Percentiles rank a stretch among this genome's conserved stretches.
Conservation (phyloP, 2,329 filamentous ascomycete species). For the Scolecobasidium constrictum region DNA sequence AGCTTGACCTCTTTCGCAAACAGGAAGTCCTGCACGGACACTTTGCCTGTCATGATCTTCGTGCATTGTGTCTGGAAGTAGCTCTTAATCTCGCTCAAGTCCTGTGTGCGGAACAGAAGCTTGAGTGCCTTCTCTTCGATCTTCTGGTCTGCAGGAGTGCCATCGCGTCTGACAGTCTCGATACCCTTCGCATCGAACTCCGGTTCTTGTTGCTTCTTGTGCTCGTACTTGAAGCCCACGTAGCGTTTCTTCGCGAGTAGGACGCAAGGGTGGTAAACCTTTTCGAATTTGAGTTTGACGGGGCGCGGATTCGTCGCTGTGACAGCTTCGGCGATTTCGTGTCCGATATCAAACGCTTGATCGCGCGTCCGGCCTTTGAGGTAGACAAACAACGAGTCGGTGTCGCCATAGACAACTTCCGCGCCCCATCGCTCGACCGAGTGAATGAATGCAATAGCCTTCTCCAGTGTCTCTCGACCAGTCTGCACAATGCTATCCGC, state of each 20-base stretch:
- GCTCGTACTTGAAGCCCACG: conserved; percentile 95
- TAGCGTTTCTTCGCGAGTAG: conserved; percentile 95
- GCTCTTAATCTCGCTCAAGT: conserved; percentile 75
- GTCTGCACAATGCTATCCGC: conserved; percentile 98
- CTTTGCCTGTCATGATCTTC: conserved; percentile 81
- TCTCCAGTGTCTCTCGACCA: conserved; percentile 86
- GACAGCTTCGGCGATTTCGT: conserved; percentile 80
- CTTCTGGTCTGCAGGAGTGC: conserved; percentile 90
- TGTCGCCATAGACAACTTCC: conserved; percentile 96
- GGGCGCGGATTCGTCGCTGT: conserved; percentile 85
- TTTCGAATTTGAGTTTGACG: conserved; percentile 95
- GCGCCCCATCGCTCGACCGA: conserved; percentile 79
- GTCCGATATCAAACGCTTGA: conserved; percentile 83
- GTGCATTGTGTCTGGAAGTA: conserved; percentile 86
- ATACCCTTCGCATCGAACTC: conserved; percentile 98
- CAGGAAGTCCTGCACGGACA: conserved; percentile 92
- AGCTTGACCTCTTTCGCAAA: conserved; percentile 88
- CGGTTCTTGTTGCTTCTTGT: conserved; percentile 59
- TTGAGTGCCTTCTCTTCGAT: conserved; percentile 89
- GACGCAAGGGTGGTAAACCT: conserved; percentile 93
- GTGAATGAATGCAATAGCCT: conserved; percentile 86
- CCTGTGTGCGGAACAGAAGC: conserved; percentile 78
- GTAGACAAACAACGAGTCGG: conserved; percentile 86
- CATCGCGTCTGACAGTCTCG: conserved; percentile 90
- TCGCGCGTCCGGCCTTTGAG: conserved; percentile 78